Percentiles rank a stretch among this genome's conserved stretches.
These are phyloP conservation scores for Erythrophleum fordii DNA, from an alignment of 306 rosid species.

Conservation along the genomic window DNA sequence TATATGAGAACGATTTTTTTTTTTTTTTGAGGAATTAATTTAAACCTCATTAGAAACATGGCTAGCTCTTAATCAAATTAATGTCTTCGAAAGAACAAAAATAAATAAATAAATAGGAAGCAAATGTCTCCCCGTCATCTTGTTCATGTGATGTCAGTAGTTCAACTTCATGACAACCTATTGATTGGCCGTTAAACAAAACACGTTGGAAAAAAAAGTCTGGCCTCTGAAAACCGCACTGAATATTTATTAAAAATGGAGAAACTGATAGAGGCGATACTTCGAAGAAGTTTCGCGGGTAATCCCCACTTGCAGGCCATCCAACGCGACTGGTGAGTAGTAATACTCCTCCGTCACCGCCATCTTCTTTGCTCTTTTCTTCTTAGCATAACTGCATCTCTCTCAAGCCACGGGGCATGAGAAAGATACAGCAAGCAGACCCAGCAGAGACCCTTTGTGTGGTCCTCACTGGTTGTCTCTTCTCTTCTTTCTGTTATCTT, in stretches of 20 bases:
- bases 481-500: neutral
- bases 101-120: neutral
- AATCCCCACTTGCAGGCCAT: too few relatives aligned
- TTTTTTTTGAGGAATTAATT: too few relatives aligned
- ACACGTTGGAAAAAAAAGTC: neutral
- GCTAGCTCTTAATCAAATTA: too few relatives aligned
- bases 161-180: neutral
- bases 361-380: neutral
- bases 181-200: neutral
- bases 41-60: too few relatives aligned
- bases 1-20: too few relatives aligned
- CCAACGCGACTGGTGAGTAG: too few relatives aligned
- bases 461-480: slow-evolving; percentile 20
- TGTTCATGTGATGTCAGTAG: neutral
- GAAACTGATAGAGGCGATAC: neutral
- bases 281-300: slow-evolving; percentile 11
- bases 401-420: neutral
- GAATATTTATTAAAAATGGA: too few relatives aligned
- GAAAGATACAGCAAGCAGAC: neutral
- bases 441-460: neutral
- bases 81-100: too few relatives aligned
- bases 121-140: neutral
- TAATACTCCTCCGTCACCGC: neutral
- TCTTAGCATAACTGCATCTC: neutral
- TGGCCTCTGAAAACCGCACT: neutral